phyloP scores from a whole-genome alignment of 768 basidiomycete species.

The Pilatotrama ljubarskyi region DNA sequence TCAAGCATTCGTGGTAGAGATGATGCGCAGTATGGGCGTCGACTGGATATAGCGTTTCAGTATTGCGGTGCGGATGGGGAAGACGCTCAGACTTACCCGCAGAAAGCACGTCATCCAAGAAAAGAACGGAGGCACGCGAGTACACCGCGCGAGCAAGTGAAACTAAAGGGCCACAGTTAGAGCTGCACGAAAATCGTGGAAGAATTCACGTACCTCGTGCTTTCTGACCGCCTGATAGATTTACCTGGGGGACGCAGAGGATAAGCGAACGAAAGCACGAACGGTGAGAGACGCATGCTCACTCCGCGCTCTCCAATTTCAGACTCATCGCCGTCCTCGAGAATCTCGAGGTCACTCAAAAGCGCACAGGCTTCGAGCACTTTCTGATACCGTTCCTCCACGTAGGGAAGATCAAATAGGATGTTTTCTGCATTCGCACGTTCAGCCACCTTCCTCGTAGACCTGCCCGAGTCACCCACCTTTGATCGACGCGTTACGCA shows the following conservation, averaged over 20 bases:
- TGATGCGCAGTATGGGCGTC: conserved; percentile 86
- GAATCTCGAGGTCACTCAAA: conserved; percentile 70
- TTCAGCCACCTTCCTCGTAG: neutral
- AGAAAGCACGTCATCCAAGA: conserved; percentile 81
- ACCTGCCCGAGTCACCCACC: conserved; percentile 27
- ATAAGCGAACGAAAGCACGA: neutral
- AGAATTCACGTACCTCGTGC: conserved; percentile 46
- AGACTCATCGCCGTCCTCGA: conserved; percentile 86
- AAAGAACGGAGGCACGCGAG: conserved; percentile 76
- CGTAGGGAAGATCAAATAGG: conserved; percentile 74
- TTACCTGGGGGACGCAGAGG: conserved; percentile 41
- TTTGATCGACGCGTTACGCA: conserved; percentile 70
- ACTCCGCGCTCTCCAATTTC: conserved; percentile 89
- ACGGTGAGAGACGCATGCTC: conserved; percentile 11
- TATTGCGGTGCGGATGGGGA: neutral
- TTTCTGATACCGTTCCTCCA: conserved; percentile 70
- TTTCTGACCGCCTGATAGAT: conserved; percentile 55
- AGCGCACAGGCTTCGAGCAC: conserved; percentile 74
- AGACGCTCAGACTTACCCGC: conserved; percentile 35
- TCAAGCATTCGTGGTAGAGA: conserved; percentile 76
- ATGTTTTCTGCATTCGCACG: conserved; percentile 55
- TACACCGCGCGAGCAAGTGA: conserved; percentile 86
- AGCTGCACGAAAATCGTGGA: neutral
- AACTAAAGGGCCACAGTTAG: conserved; percentile 40
- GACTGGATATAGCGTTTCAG: conserved; percentile 42